These are phyloP conservation scores for Oemleria cerasiformis DNA, from an alignment of 306 rosid genomes.

Conservation along the genomic window DNA sequence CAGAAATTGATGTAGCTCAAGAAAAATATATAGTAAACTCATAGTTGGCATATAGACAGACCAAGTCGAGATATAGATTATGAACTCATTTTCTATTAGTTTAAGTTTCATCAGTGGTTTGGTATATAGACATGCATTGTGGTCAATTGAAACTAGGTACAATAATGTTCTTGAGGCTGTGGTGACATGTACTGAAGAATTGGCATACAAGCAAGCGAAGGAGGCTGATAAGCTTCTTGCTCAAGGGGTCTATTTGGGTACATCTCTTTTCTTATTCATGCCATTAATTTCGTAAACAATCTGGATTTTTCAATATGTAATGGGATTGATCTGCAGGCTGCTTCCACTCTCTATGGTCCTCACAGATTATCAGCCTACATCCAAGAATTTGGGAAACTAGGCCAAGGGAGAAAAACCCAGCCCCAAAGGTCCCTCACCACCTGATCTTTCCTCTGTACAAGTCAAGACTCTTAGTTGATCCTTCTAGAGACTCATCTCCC, in stretches of 20 bases:
- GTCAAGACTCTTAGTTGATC: slow-evolving; percentile 27
- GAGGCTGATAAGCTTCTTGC: slow-evolving; percentile 68
- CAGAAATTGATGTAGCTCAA: no score
- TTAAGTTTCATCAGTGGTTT: no score
- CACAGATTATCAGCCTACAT: slow-evolving; percentile 77
- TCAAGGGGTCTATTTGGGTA: slow-evolving; percentile 70
- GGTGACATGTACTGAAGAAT: slow-evolving; percentile 65
- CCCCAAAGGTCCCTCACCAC: slow-evolving; percentile 48
- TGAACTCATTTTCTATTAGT: no score
- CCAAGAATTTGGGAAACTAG: slow-evolving; percentile 76
- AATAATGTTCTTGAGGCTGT: slow-evolving; percentile 65
- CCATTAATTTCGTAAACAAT: neutral
- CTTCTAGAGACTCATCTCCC: slow-evolving; percentile 50
- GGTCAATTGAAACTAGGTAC: slow-evolving; percentile 41
- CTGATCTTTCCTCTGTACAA: slow-evolving; percentile 64
- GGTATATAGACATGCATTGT: neutral
- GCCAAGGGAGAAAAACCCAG: slow-evolving; percentile 43
- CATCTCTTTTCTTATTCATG: slow-evolving; percentile 2
- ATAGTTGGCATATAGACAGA: no score
- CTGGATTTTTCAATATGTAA: no score
- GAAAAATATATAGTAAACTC: no score
- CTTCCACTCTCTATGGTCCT: slow-evolving; percentile 88
- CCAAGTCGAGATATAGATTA: no score
- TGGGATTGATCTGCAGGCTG: slow-evolving; percentile 45
- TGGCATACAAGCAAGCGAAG: slow-evolving; percentile 73